phyloP scores from a whole-genome alignment of 768 basidiomycete genomes.

The Dacryopinax primogenitus region DNA sequence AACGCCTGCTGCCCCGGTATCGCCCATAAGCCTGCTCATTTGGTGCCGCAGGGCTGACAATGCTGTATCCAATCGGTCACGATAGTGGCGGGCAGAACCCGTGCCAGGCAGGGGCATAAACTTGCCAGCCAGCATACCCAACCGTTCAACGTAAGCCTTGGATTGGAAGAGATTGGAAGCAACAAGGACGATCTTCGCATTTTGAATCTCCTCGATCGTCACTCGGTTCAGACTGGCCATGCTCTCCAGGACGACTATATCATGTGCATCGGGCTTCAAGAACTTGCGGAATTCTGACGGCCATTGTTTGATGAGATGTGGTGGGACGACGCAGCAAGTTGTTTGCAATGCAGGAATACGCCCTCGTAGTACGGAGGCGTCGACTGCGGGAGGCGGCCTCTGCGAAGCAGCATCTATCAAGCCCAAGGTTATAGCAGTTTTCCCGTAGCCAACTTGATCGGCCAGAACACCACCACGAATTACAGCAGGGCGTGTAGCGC shows the following conservation, averaged over 20 bases:
- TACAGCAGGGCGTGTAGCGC: constrained; percentile 60
- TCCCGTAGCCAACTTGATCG: constrained; percentile 94
- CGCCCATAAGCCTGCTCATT: constrained; percentile 46
- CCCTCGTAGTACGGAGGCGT: constrained; percentile 32
- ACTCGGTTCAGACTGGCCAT: constrained; percentile 56
- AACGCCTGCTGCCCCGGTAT: constrained; percentile 50
- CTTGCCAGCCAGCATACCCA: constrained; percentile 55
- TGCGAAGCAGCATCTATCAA: constrained; percentile 44
- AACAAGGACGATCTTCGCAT: constrained; percentile 77
- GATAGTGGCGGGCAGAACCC: constrained; percentile 79
- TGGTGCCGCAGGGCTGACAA: constrained; percentile 48
- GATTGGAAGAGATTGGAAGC: constrained; percentile 81
- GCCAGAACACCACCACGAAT: constrained; percentile 85
- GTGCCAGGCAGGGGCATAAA: constrained; percentile 37
- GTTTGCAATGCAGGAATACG: constrained; percentile 60
- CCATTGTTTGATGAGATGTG: constrained; percentile 86
- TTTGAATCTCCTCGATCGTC: constrained; percentile 58
- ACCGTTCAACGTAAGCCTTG: constrained; percentile 57
- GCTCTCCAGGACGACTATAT: constrained; percentile 52
- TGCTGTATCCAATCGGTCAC: constrained; percentile 57
- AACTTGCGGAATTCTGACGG: constrained; percentile 76
- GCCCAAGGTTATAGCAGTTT: constrained; percentile 87
- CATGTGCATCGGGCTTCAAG: constrained; percentile 40
- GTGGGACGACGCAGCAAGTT: constrained; percentile 74
- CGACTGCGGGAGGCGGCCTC: constrained; percentile 19